These are phyloP conservation scores for Mucor sp. DNA, from an alignment of 371 early-diverging fungal species.

Conservation along the genomic window DNA sequence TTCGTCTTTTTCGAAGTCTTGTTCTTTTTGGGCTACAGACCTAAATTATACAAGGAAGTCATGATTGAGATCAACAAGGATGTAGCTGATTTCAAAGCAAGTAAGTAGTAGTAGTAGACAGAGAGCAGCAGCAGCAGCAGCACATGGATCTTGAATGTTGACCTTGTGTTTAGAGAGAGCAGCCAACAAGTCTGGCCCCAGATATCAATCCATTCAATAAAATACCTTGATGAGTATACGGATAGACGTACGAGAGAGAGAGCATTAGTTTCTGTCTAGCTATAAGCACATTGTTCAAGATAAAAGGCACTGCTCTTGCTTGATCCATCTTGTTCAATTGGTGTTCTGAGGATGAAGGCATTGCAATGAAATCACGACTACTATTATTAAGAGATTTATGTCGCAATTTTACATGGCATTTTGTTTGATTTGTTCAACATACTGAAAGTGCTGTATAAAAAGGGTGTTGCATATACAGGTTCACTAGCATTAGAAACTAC, in stretches of 20 bases:
- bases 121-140: background rate
- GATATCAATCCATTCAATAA: background rate
- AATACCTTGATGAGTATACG: background rate
- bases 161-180: background rate
- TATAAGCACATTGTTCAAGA: too few relatives aligned
- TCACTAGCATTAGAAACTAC: too few relatives aligned
- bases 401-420: background rate
- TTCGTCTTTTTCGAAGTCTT: conserved; percentile 93
- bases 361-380: too few relatives aligned
- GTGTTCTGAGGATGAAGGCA: too few relatives aligned
- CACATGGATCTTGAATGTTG: background rate
- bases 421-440: background rate
- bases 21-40: conserved; percentile 85
- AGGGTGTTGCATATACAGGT: too few relatives aligned
- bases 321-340: too few relatives aligned
- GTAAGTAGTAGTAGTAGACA: background rate
- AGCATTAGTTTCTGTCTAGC: background rate
- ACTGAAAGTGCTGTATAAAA: too few relatives aligned
- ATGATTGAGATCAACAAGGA: conserved; percentile 62
- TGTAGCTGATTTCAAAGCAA: conserved; percentile 64
- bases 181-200: background rate
- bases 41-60: conserved; percentile 67
- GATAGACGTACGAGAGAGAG: too few relatives aligned
- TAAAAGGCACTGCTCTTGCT: too few relatives aligned
- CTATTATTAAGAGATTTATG: too few relatives aligned